Percentiles rank a stretch among this genome's conserved stretches.
phyloP scores from a whole-genome alignment of 352 stramenopile genomes.

The Phytophthora chlamydospora region DNA sequence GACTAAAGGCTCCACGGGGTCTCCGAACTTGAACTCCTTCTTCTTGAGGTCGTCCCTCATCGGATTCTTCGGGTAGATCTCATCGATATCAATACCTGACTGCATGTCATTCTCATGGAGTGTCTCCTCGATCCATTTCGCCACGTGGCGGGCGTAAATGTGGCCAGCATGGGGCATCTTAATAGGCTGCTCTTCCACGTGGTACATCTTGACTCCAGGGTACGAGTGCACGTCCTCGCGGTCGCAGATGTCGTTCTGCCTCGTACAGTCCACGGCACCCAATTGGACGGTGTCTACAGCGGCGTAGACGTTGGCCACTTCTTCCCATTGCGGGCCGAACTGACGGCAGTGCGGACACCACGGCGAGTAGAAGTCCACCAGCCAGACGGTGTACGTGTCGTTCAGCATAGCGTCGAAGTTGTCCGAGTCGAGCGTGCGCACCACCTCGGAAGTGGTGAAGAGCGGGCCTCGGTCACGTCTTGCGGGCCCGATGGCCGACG shows the following conservation, averaged over 20 bases:
- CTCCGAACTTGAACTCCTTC: conserved; percentile 44
- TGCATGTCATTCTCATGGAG: conserved; percentile 55
- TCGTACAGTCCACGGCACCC: conserved; percentile 76
- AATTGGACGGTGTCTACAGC: conserved; percentile 52
- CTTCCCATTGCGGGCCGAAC: conserved; percentile 70
- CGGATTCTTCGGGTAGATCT: conserved; percentile 44
- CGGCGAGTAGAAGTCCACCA: conserved; percentile 83
- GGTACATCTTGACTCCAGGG: conserved; percentile 68
- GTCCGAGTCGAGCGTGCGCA: conserved; percentile 33
- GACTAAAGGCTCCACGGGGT: conserved; percentile 41
- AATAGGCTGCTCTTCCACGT: conserved; percentile 44
- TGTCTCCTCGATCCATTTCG: conserved; percentile 71
- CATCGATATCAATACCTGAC: conserved; percentile 54
- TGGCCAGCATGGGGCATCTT: conserved; percentile 41
- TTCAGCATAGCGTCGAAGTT: conserved; percentile 51
- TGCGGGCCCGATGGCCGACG: conserved; percentile 6
- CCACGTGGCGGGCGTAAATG: conserved; percentile 40
- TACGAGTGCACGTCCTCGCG: conserved; percentile 65
- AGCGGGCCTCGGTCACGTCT: conserved; percentile 19
- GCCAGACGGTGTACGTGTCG: conserved; percentile 58
- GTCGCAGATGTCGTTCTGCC: conserved; percentile 53
- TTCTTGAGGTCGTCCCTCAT: conserved; percentile 41
- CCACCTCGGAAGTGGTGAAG: conserved; percentile 20
- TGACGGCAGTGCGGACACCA: conserved; percentile 81
- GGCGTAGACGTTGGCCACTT: conserved; percentile 61